Evolutionary conservation across 148 eudicot genomes (phyloP).

Genomic region (Rhododendron henanense): DNA sequence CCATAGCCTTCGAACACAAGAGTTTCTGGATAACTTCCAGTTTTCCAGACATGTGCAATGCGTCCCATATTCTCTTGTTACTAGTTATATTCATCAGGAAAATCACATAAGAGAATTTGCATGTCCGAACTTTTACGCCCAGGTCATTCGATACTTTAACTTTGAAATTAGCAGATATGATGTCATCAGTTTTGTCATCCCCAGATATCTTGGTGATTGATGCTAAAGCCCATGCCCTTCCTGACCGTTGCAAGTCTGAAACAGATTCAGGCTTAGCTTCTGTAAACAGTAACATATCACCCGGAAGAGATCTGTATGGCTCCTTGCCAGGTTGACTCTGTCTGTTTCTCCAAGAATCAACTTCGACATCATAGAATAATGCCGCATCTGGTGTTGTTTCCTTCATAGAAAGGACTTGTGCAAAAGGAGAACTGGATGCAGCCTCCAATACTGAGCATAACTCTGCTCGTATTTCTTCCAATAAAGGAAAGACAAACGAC

Average conservation of each 20-base stretch:
- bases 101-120: constrained; percentile 31
- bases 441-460: constrained; percentile 43
- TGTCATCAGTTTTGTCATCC: constrained; percentile 16
- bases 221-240: constrained; percentile 39
- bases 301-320: constrained; percentile 44
- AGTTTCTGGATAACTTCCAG: constrained; percentile 27
- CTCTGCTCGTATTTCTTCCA: constrained; percentile 60
- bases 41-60: constrained; percentile 33
- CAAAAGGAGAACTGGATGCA: constrained; percentile 46
- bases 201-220: constrained; percentile 20
- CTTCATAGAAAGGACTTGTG: constrained; percentile 28
- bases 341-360: constrained; percentile 49
- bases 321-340: constrained; percentile 36
- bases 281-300: constrained; percentile 44
- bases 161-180: constrained; percentile 14
- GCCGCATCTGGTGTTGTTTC: constrained; percentile 9
- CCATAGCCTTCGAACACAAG: constrained; percentile 19
- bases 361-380: constrained; percentile 24
- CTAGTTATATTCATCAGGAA: constrained; percentile 44
- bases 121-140: constrained; percentile 1
- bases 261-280: constrained; percentile 36
- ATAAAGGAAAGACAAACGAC: constrained; percentile 43
- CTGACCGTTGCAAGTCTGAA: constrained; percentile 34
- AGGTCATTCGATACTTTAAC: constrained; percentile 24
- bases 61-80: constrained; percentile 49